These are phyloP conservation scores for Sabuloglossum arenarium DNA, from an alignment of 495 filamentous ascomycete genomes.

Conservation along the genomic window DNA sequence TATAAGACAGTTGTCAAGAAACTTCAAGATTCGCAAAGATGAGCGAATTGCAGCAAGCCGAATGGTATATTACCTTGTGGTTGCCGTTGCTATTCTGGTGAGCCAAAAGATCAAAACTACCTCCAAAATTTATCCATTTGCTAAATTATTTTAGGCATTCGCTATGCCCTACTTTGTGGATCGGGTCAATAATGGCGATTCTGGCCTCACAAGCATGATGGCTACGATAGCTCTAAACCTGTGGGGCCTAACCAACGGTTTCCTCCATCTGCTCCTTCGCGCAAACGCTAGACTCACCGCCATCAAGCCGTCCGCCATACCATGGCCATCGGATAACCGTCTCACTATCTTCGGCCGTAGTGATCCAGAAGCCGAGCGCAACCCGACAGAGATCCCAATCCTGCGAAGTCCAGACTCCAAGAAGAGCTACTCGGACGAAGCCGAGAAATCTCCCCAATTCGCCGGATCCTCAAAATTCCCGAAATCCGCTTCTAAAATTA, in stretches of 20 bases:
- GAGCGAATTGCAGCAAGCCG: conserved; percentile 19
- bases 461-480: no score
- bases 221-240: conserved; percentile 19
- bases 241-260: conserved; percentile 14
- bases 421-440: background rate
- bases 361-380: conserved; percentile 9
- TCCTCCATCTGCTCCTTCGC: conserved; percentile 18
- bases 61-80: conserved; percentile 19
- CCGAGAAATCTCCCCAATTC: background rate
- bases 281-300: conserved; percentile 16
- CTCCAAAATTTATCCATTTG: background rate
- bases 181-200: conserved; percentile 3
- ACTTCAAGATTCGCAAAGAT: conserved; percentile 10
- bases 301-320: conserved; percentile 11
- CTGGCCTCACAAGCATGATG: conserved; percentile 15
- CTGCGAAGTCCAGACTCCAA: background rate
- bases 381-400: background rate
- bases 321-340: conserved; percentile 10
- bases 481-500: background rate
- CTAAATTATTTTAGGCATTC: conserved; percentile 12
- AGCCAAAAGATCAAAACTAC: conserved; percentile 6
- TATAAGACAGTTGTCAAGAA: conserved; percentile 12
- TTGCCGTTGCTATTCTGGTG: conserved; percentile 16
- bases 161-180: conserved; percentile 17
- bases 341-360: conserved; percentile 15